Percentiles rank a stretch among this genome's conserved stretches.
These are phyloP conservation scores for Trichosanthes truncata DNA, from an alignment of 306 rosid genomes.

Conservation along the genomic window DNA sequence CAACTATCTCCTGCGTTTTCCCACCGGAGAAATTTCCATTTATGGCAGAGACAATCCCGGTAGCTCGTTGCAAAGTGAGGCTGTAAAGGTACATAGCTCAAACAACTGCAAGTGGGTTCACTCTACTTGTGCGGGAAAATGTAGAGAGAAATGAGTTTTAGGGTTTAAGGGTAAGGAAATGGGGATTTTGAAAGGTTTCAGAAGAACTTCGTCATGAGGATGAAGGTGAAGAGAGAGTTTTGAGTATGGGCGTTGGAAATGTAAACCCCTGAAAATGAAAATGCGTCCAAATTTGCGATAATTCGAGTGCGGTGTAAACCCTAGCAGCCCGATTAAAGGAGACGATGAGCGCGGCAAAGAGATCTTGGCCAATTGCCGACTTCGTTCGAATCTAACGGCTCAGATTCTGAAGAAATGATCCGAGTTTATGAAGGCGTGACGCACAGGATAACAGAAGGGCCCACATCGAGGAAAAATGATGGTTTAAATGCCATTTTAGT, in stretches of 20 bases:
- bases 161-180: background rate
- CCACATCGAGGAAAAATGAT: background rate
- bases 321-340: background rate
- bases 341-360: background rate
- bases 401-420: background rate
- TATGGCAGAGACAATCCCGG: conserved; percentile 85
- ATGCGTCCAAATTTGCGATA: background rate
- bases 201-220: background rate
- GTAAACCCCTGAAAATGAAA: conserved; percentile 6
- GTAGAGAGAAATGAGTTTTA: background rate
- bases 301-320: conserved; percentile 8
- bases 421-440: background rate
- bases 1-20: conserved; percentile 77
- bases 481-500: background rate
- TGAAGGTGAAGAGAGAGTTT: background rate
- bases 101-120: background rate
- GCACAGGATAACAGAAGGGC: background rate
- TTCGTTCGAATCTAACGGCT: conserved; percentile 7
- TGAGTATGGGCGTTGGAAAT: background rate
- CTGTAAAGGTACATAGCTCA: conserved; percentile 78
- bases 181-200: background rate
- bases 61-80: conserved; percentile 86
- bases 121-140: background rate
- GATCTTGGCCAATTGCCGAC: background rate
- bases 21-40: conserved; percentile 98